A percentile compares a stretch with the other conserved stretches of the same genome.
These are phyloP conservation scores for Athelia psychrophila DNA, from an alignment of 1,284 basidiomycete species.

Conservation along the genomic window DNA sequence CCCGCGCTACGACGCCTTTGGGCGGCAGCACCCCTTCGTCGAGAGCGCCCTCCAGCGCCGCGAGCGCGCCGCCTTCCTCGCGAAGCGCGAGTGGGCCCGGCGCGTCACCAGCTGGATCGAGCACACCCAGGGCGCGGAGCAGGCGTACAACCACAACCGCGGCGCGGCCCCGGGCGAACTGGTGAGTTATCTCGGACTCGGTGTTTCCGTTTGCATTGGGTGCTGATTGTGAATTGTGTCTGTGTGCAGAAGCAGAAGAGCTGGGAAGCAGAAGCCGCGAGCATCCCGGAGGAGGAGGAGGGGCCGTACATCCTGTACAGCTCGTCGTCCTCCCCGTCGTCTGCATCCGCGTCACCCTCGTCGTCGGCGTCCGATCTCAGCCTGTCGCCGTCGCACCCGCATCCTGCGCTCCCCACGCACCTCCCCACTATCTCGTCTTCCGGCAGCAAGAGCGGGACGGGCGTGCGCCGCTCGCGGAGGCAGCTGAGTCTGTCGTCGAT, in stretches of 20 bases:
- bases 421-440: conserved; percentile 8
- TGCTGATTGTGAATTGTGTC: conserved; percentile 15
- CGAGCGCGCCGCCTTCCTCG: conserved; percentile 32
- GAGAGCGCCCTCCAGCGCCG: conserved; percentile 22
- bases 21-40: conserved; percentile 22
- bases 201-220: conserved; percentile 8
- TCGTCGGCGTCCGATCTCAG: conserved; percentile 24
- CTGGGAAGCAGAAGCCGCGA: conserved; percentile 10
- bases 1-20: conserved; percentile 20
- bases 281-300: conserved; percentile 23
- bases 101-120: conserved; percentile 32
- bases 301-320: conserved; percentile 31
- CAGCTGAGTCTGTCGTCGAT: conserved; percentile 28
- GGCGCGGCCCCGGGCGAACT: conserved; percentile 9
- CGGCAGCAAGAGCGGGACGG: conserved; percentile 15
- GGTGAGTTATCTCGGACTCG: not conserved
- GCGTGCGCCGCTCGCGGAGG: conserved; percentile 26
- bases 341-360: conserved; percentile 28
- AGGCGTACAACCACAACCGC: conserved; percentile 22
- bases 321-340: conserved; percentile 29
- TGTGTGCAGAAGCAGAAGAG: not conserved
- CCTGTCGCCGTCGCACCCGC: conserved; percentile 10
- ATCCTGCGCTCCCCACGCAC: conserved; percentile 4
- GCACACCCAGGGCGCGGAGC: conserved; percentile 16
- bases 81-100: conserved; percentile 28